phyloP scores from a whole-genome alignment of 805 yeast species.

The Candida nitratophila region DNA sequence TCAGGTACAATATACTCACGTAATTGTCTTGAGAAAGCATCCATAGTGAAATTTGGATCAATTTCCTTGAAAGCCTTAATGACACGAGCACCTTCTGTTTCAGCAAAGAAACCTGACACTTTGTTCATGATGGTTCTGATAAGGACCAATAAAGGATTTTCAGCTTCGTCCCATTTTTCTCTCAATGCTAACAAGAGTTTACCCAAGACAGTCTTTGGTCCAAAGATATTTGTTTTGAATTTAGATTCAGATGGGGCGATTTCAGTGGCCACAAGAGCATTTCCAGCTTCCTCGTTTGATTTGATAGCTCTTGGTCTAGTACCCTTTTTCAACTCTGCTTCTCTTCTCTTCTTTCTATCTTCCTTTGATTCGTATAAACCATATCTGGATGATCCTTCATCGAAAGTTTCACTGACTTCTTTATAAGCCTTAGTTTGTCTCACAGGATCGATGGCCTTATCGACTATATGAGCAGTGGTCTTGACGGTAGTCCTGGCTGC shows the following conservation, averaged over 20 bases:
- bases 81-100: constrained; percentile 95
- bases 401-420: constrained; percentile 81
- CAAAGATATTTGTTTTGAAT: constrained; percentile 55
- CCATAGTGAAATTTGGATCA: constrained; percentile 83
- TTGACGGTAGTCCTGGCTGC: constrained; percentile 83
- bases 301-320: constrained; percentile 60
- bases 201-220: constrained; percentile 64
- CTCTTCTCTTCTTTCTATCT: constrained; percentile 67
- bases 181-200: constrained; percentile 52
- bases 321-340: constrained; percentile 52
- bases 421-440: constrained; percentile 85
- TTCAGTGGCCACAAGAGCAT: constrained; percentile 75
- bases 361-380: constrained; percentile 91
- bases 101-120: constrained; percentile 84
- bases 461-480: constrained; percentile 77
- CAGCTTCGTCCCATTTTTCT: constrained; percentile 85
- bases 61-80: constrained; percentile 74
- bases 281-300: constrained; percentile 77
- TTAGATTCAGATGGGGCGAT: constrained; percentile 60
- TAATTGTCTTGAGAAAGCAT: constrained; percentile 71
- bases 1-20: constrained; percentile 94
- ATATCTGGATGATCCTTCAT: constrained; percentile 86
- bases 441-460: constrained; percentile 86
- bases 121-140: constrained; percentile 76
- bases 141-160: constrained; percentile 79